Percentiles rank a stretch among this genome's conserved stretches.
These are phyloP conservation scores for Hypoxylon intermedium DNA, from an alignment of 495 filamentous ascomycete genomes.

Conservation along the genomic window DNA sequence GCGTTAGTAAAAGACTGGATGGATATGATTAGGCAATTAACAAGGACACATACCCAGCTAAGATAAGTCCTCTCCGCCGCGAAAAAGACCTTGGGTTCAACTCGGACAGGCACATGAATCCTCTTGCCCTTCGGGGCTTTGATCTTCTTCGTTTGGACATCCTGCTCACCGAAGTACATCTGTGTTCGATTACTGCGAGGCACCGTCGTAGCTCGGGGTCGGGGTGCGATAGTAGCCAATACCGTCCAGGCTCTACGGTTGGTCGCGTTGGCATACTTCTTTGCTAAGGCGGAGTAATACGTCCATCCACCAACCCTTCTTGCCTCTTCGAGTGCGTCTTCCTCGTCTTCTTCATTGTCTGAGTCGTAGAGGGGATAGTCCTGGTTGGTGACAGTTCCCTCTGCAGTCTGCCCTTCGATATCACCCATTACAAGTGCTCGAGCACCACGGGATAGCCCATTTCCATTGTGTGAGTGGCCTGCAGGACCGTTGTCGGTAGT, in stretches of 20 bases:
- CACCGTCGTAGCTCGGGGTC: constrained; percentile 66
- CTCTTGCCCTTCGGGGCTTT: constrained; percentile 88
- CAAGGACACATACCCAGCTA: constrained; percentile 70
- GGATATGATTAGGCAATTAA: too few species aligned
- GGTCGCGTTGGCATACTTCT: constrained; percentile 40
- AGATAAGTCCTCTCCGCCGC: constrained; percentile 95
- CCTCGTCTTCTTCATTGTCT: constrained; percentile 77
- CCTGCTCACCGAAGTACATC: constrained; percentile 53
- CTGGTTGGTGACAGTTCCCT: constrained; percentile 59
- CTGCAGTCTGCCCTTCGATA: constrained; percentile 56
- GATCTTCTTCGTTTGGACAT: constrained; percentile 71
- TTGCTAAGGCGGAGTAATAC: constrained; percentile 65
- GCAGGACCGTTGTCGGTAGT: constrained; percentile 28
- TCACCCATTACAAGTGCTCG: constrained; percentile 47
- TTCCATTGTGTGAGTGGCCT: constrained; percentile 25
- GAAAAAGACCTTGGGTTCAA: constrained; percentile 98
- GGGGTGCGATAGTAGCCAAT: constrained; percentile 62
- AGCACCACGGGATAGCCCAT: constrained; percentile 44
- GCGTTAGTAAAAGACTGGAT: constrained; percentile 35
- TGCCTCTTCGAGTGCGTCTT: constrained; percentile 73
- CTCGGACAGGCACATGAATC: constrained; percentile 93
- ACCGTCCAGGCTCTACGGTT: constrained; percentile 50
- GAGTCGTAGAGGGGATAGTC: constrained; percentile 93
- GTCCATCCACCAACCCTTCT: constrained; percentile 72
- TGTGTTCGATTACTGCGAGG: constrained; percentile 58